Evolutionary conservation across 257 asterid species (phyloP).

Genomic region (Hygrophila difformis): DNA sequence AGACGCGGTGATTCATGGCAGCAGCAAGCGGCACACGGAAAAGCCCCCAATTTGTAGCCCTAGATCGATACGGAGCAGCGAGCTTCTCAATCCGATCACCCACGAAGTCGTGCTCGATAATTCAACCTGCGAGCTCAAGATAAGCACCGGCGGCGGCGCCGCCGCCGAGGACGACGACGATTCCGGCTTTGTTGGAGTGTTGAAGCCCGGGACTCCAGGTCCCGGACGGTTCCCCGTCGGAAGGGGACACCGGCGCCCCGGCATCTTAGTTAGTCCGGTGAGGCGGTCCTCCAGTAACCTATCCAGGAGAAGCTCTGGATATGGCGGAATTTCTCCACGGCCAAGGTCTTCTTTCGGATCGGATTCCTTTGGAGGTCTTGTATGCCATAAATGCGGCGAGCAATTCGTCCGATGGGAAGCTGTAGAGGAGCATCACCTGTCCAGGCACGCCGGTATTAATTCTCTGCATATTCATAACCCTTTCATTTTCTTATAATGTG

Average conservation of each 20-base stretch:
- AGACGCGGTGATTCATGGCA: conserved; percentile 68
- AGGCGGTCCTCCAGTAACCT: conserved; percentile 47
- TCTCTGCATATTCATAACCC: too few relatives aligned
- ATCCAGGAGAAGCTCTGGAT: conserved; percentile 42
- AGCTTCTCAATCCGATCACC: conserved; percentile 63
- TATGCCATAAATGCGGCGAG: conserved; percentile 76
- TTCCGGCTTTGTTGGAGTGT: conserved; percentile 36
- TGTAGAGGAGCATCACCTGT: conserved; percentile 71
- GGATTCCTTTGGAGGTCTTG: conserved; percentile 34
- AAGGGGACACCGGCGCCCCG: too few relatives aligned
- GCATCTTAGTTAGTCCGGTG: conserved; percentile 39
- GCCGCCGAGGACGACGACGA: conserved; percentile 19
- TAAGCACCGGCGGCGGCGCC: conserved; percentile 23
- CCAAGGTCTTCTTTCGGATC: conserved; percentile 39
- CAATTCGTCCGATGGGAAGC: conserved; percentile 60
- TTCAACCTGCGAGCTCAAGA: conserved; percentile 69
- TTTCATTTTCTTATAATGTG: too few relatives aligned
- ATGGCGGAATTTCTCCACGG: conserved; percentile 29
- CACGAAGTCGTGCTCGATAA: conserved; percentile 64
- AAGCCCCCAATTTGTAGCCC: conserved; percentile 77
- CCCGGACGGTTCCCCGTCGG: conserved; percentile 31
- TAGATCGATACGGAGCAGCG: conserved; percentile 82
- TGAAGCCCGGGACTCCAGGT: conserved; percentile 71
- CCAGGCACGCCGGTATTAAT: conserved; percentile 90
- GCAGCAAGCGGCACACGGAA: conserved; percentile 82